Base-by-base conservation (phyloP, 2,329 filamentous ascomycete species). In the Colletotrichum chrysophilum region DNA sequence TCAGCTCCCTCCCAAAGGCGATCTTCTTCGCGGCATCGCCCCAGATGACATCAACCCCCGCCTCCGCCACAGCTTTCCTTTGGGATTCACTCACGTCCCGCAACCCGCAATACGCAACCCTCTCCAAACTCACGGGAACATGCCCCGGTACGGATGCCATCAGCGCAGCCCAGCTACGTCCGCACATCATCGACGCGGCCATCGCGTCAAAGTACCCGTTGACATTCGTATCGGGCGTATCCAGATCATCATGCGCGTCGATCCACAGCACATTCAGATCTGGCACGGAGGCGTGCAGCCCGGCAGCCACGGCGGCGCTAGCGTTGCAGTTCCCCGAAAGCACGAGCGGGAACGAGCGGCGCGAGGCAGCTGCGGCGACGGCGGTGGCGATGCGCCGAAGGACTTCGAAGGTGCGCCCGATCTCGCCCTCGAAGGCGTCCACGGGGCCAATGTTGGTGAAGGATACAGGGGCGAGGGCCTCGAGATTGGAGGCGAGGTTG, bases 191-290 rank as follows among this genome's bases (percentile, higher is more conserved):
- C 4, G 83, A 82, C 5, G 84, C 73, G 0, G 79, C 83, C 82
- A 85, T 84, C 0, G 81, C 81, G 70, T 85, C 84, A 7, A 86
- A 79, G 52, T 85, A 85, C 2, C 84, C 84, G 66, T 83, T 84
- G 13, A 79, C 76, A 7, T 83, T 80, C 30, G 82, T 82, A 26
- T 82, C 80, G 0, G 84, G 84, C 1, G 81, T 83, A 60, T 85
- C 82, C 64, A 85, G 81, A 70, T 87, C 85, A 66, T 87, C 85
- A 61, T 87, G 86, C 4, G 85, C 86, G 62, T 87, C 86, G 65
- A 88, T 86, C 79, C 85, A 87, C 1, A 72, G 28, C 16, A 76
- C 24, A 4, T 71, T 68, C 18, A 74, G 26, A 12, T 61, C 30
- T 6, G 65, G 32, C 7, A 43, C 67, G 3, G 78, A 72, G 4